Evolutionary conservation across 129 eudicot species (phyloP).

Genomic region (Calendula officinalis): DNA sequence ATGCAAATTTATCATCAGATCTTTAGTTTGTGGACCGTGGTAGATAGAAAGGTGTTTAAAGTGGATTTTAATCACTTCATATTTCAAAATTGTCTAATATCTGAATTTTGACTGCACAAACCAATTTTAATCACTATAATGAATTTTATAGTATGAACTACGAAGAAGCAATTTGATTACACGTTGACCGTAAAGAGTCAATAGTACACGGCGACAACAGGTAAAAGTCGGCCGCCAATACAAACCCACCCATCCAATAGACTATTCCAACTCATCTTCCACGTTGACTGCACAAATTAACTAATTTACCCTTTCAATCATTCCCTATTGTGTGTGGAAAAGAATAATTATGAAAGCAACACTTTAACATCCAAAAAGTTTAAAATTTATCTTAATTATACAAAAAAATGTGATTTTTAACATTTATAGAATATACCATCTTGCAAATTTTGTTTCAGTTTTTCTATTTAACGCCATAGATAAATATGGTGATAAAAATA

Average conservation of each 20-base stretch:
- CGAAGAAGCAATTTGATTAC: background rate
- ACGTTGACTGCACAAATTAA: conserved; percentile 3
- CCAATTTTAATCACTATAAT: too few relatives aligned
- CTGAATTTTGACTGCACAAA: too few relatives aligned
- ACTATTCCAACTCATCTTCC: background rate
- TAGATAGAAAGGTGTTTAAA: conserved; percentile 1
- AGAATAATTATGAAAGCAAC: background rate
- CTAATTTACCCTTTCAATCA: conserved; percentile 1
- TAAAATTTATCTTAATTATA: too few relatives aligned
- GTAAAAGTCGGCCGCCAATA: conserved; percentile 10
- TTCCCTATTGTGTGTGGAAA: background rate
- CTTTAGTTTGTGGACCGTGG: conserved; percentile 9
- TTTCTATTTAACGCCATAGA: too few relatives aligned
- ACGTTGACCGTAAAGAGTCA: conserved; percentile 10
- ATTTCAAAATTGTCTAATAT: too few relatives aligned
- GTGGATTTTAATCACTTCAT: conserved; percentile 1
- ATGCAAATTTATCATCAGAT: conserved; percentile 13
- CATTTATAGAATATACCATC: too few relatives aligned
- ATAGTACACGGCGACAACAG: conserved; percentile 11
- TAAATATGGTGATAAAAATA: too few relatives aligned
- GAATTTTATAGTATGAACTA: background rate
- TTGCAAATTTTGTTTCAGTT: too few relatives aligned
- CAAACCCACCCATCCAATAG: conserved; percentile 7
- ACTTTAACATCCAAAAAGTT: background rate
- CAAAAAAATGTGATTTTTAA: too few relatives aligned